Evolutionary conservation across 257 asterid species (phyloP), one percentile per base, ranked within the genome.

Genomic region (Linderniella brevidens): DNA sequence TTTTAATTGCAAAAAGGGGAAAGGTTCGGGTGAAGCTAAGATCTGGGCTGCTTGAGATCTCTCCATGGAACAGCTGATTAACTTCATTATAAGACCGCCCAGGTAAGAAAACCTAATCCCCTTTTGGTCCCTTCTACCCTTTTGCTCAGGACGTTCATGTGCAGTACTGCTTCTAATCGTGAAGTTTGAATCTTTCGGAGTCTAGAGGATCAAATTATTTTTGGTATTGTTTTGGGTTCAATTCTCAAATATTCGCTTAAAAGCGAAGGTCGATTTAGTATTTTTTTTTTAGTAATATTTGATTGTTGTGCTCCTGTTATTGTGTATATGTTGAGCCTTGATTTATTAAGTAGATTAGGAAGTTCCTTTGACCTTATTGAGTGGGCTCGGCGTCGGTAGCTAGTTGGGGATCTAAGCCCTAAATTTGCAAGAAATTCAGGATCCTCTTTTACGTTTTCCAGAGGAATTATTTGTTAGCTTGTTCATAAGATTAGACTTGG

Each of bases 41-140:
- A 74, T 76, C 92, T 70, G 20, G 46, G 62, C 19, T 69, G 57
- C 58, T 44, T 59, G 59, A 55, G 75, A 64, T 73, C 70, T 58
- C 60, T 45, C 50, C 17, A 90, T 90, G 98, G 98, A 90, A 64
- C 98, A 78, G 82, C 88, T 90, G 49, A 73, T 90, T 50, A 90
- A 82, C 87, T 81, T 90, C 75, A 85, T 90, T 54, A 85, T 90
- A 67, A 66, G 96, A 43, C 98, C 98, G 11, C 98, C 98, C 68
- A 85, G 98, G 98, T 83, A 46, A 57, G 41, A 46, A 59, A 55
- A 50, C 62, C 37, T 43, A 19, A 50, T 35, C 54, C 17, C 13
- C 11, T 37, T 17, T 52, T 38, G n/a, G n/a, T 10, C 11, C 61
- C 38, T 44, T 36, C 36, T 39, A 41, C 15, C 43, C 52, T 49